These are phyloP conservation scores for Suillus discolor DNA, from an alignment of 768 basidiomycete genomes.

Conservation along the genomic window DNA sequence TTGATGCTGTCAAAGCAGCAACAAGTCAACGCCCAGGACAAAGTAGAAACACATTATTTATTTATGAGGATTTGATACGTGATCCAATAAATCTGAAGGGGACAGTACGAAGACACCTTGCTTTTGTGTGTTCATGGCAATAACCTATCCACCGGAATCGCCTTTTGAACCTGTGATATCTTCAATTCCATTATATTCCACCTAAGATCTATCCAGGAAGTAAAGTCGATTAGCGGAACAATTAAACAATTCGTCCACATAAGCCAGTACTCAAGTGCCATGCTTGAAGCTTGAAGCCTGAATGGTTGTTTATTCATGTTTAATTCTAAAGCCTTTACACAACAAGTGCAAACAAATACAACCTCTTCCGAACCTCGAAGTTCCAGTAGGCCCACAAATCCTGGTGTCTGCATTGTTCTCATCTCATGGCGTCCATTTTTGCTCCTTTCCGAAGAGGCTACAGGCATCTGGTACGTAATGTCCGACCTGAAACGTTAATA, in stretches of 20 bases:
- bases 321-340: slow-evolving; percentile 7
- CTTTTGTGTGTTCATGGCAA: not conserved
- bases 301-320: not conserved
- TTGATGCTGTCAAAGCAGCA: not conserved
- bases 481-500: no score
- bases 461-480: slow-evolving; percentile 29
- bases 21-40: no score
- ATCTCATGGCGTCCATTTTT: slow-evolving; percentile 30
- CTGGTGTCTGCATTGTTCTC: slow-evolving; percentile 4
- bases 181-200: not conserved
- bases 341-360: not conserved
- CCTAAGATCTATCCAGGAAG: not conserved
- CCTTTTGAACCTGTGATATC: not conserved
- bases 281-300: not conserved
- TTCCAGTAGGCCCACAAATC: not conserved
- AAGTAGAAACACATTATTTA: not conserved
- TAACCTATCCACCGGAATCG: not conserved
- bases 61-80: not conserved
- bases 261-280: not conserved
- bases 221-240: not conserved
- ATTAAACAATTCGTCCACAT: not conserved
- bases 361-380: slow-evolving; percentile 7
- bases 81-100: not conserved
- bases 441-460: slow-evolving; percentile 32
- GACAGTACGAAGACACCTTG: not conserved